phyloP scores from a whole-genome alignment of 176 grass and related monocot genomes.

The Rhynchospora tenuis region DNA sequence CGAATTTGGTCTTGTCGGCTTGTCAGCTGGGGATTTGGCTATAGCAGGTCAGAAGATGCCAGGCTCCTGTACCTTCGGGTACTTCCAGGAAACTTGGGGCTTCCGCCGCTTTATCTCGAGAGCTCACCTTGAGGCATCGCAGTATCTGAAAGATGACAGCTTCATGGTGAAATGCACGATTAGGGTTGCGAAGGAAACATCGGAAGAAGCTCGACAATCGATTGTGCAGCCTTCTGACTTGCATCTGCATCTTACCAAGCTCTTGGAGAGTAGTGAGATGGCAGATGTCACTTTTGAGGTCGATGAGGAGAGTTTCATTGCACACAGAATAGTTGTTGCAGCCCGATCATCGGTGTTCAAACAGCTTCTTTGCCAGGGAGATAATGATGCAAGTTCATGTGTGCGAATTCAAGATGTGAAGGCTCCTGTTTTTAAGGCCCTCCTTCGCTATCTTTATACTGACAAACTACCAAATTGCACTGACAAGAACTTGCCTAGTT shows the following conservation, averaged over 20 bases:
- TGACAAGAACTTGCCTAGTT: not conserved
- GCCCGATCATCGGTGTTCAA: slow-evolving; percentile 2
- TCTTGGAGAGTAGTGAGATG: not conserved
- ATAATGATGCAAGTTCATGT: not conserved
- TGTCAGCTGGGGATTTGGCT: not conserved
- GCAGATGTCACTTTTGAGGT: slow-evolving; percentile 22
- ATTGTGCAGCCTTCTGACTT: not conserved
- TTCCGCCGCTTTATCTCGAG: not conserved
- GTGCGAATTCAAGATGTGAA: not conserved
- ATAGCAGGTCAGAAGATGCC: too few species aligned
- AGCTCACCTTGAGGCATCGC: not conserved
- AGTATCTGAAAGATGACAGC: not conserved
- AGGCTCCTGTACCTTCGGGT: not conserved
- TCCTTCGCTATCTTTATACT: slow-evolving; percentile 37
- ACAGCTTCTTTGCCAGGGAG: not conserved
- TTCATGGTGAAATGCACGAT: slow-evolving; percentile 8
- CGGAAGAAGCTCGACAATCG: not conserved
- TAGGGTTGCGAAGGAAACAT: not conserved
- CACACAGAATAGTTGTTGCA: slow-evolving; percentile 12
- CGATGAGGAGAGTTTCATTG: not conserved
- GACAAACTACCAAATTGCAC: slow-evolving; percentile 25
- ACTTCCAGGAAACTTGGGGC: not conserved
- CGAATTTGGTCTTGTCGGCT: not conserved
- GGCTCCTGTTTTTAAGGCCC: slow-evolving; percentile 3
- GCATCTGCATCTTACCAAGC: not conserved